Conservation (phyloP, 2,329 filamentous ascomycete genomes). For the Alternaria dauci region DNA sequence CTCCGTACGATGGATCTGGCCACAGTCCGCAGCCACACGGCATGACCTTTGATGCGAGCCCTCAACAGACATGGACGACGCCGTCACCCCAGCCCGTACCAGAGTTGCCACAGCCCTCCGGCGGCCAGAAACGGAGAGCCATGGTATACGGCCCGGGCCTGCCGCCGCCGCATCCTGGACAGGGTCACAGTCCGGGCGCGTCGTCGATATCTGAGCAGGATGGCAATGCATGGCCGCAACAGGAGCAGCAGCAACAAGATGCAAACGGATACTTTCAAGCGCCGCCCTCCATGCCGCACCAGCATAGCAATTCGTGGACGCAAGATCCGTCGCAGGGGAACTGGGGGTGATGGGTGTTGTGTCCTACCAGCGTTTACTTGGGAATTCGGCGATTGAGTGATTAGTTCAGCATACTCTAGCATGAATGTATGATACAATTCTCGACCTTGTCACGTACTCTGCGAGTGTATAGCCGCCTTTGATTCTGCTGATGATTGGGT, state of each 20-base stretch:
- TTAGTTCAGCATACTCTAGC: too few relatives aligned
- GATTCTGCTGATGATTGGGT: too few relatives aligned
- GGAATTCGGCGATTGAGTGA: too few relatives aligned
- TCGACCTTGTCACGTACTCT: too few relatives aligned
- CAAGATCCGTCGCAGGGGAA: constrained; percentile 7
- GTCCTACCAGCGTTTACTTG: too few relatives aligned
- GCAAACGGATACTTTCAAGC: constrained; percentile 11
- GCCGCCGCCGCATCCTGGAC: constrained; percentile 15
- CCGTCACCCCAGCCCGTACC: constrained; percentile 41
- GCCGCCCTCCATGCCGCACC: constrained; percentile 7
- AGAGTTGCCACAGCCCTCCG: constrained; percentile 45
- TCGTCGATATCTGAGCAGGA: constrained; percentile 11
- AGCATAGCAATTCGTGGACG: constrained; percentile 8
- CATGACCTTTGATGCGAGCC: constrained; percentile 25
- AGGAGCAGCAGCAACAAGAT: constrained; percentile 7
- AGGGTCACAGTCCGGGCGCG: constrained; percentile 20
- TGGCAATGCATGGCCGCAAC: constrained; percentile 1
- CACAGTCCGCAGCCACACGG: constrained; percentile 27
- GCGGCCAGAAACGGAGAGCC: constrained; percentile 42
- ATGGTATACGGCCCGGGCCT: constrained; percentile 42
- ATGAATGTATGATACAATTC: too few relatives aligned
- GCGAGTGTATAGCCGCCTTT: too few relatives aligned
- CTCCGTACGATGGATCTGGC: constrained; percentile 27
- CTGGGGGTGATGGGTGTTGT: constrained; percentile 8
- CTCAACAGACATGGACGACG: constrained; percentile 33